These are phyloP conservation scores for Bipolaris gigantea DNA, from an alignment of 2,329 filamentous ascomycete genomes.

Conservation along the genomic window DNA sequence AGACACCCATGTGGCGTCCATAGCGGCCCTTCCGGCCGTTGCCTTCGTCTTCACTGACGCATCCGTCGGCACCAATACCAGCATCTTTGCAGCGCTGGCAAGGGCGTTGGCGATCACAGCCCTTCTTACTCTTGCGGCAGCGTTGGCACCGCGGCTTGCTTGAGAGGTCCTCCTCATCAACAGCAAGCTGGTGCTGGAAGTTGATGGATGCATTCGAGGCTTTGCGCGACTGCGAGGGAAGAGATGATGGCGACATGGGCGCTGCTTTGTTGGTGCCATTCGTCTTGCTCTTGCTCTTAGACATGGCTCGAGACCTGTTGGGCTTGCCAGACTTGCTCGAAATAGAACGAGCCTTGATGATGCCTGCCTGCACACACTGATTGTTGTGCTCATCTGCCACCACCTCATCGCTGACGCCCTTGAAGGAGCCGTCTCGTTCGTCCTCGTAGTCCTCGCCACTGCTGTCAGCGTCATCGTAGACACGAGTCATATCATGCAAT, in stretches of 20 bases:
- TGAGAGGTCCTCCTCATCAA: slow-evolving; percentile 86
- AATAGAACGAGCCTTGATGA: slow-evolving; percentile 41
- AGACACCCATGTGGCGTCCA: slow-evolving; percentile 68
- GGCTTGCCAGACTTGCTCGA: slow-evolving; percentile 47
- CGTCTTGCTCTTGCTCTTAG: slow-evolving; percentile 57
- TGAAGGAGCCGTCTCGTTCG: slow-evolving; percentile 55
- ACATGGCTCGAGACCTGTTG: slow-evolving; percentile 46
- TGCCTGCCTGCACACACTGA: slow-evolving; percentile 49
- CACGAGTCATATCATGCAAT: slow-evolving; percentile 44
- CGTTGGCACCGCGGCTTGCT: slow-evolving; percentile 96
- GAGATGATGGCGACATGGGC: slow-evolving; percentile 60
- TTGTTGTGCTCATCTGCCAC: slow-evolving; percentile 40
- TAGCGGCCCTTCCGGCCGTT: slow-evolving; percentile 97
- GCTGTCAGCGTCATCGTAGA: slow-evolving; percentile 53
- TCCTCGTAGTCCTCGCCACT: slow-evolving; percentile 65
- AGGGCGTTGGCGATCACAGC: slow-evolving; percentile 92
- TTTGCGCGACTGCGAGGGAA: slow-evolving; percentile 72
- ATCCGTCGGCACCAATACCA: slow-evolving; percentile 88
- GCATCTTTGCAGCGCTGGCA: slow-evolving; percentile 96
- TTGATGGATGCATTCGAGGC: slow-evolving; percentile 70
- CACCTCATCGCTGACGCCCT: slow-evolving; percentile 57
- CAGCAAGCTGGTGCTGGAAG: slow-evolving; percentile 62
- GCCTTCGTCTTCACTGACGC: slow-evolving; percentile 95
- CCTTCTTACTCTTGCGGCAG: slow-evolving; percentile 99
- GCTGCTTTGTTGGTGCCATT: slow-evolving; percentile 43